Conservation (phyloP, 768 basidiomycete species). For the Lentinus tigrinus region DNA sequence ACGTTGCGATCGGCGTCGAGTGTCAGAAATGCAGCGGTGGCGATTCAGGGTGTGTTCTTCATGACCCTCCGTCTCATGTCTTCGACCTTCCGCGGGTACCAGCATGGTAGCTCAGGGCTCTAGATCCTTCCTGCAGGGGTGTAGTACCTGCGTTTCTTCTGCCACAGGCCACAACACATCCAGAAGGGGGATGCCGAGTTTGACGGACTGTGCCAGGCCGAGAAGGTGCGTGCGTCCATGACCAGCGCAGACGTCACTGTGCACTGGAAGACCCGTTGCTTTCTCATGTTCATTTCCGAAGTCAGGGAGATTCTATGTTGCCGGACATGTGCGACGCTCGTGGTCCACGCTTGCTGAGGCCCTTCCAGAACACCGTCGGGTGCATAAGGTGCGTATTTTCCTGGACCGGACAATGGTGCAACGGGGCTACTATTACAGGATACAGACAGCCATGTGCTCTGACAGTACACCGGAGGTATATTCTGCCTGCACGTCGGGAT, state of each 20-base stretch:
- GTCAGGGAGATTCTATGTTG: background rate
- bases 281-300: constrained; percentile 16
- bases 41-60: background rate
- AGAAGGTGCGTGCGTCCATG: background rate
- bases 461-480: background rate
- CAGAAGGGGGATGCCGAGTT: background rate
- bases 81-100: too few species aligned
- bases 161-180: background rate
- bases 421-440: background rate
- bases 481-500: background rate
- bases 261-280: background rate
- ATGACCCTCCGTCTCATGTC: background rate
- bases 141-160: background rate
- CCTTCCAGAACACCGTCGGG: background rate
- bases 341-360: background rate
- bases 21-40: background rate
- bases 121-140: background rate
- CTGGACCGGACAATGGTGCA: background rate
- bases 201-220: background rate
- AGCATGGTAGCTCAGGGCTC: background rate
- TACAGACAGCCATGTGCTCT: background rate
- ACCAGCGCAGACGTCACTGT: constrained; percentile 1
- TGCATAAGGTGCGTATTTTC: background rate
- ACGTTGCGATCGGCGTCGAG: background rate
- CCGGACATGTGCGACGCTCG: background rate